Base-by-base conservation (phyloP, 371 early-diverging fungal genomes). In the Mortierella sp. region DNA sequence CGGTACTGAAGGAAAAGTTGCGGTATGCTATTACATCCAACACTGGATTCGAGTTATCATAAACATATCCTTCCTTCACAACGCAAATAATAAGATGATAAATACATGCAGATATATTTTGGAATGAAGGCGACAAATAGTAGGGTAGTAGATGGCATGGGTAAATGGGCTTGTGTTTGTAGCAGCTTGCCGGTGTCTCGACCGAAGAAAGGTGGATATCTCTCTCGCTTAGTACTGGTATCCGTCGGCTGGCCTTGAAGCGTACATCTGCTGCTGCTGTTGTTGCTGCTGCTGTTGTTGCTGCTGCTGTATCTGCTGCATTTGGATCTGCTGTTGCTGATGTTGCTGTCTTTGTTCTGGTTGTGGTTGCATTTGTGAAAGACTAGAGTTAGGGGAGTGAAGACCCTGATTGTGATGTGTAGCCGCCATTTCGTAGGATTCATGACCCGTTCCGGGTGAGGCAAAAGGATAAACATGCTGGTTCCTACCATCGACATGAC, bases 11-110 rank as follows among this genome's bases (percentile, higher is more conserved):
- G 66, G 91, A 91, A 48, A 91, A 91, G 55, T 48, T 91, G 11
- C 79, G 79, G n/a, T 89, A 90, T 68, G 90, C 90, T 0, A 90
- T 91, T 47, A 84, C 85, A 73, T 84, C 90, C 34, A 88, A 89
- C 66, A 87, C 89, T 31, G 91, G 91, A 0, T 91, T 91, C 66
- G 91, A 91, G 58, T 67, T 83, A n/a, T 77, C 83, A 43, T 83
- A 71, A 53, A 52, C 5, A 24, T 31, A 9, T n/a, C n/a, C n/a
- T n/a, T n/a, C n/a, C n/a, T n/a, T n/a, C n/a, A n/a, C n/a, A n/a
- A n/a, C n/a, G n/a, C 24, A 2, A 8, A 16, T 11, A 14, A 26
- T 7, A 61, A 24, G 58, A 43, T 31, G 43, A 29, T 8, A 45
- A 10, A 71, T 22, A 22, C 11, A 29, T 53, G 8, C 55, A 26